These are phyloP conservation scores for Apiospora rasikravindrae DNA, from an alignment of 2,329 filamentous ascomycete genomes.

Conservation along the genomic window DNA sequence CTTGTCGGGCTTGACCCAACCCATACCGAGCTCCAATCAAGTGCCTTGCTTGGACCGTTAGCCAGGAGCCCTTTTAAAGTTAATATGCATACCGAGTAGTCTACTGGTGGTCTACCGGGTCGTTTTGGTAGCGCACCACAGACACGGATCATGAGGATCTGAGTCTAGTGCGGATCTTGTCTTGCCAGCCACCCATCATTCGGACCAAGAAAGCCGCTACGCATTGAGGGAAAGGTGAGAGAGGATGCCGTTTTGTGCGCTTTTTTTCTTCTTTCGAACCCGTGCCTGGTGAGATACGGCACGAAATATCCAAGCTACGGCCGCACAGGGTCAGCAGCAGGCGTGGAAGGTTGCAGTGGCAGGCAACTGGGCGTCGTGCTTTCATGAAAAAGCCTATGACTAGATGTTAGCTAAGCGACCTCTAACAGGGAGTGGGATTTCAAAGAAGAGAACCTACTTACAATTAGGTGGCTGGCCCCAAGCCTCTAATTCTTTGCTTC, in stretches of 20 bases:
- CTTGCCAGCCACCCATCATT: not conserved
- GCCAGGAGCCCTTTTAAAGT: not conserved
- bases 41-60: conserved; percentile 8
- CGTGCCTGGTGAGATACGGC: not conserved
- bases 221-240: not conserved
- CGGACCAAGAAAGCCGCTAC: not conserved
- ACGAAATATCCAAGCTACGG: not conserved
- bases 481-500: not conserved
- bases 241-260: not conserved
- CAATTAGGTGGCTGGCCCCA: not conserved
- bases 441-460: not conserved
- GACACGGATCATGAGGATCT: conserved; percentile 5
- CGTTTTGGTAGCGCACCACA: not conserved
- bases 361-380: not conserved
- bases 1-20: conserved; percentile 12
- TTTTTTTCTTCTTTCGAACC: not conserved
- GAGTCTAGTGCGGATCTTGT: not conserved
- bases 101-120: not conserved
- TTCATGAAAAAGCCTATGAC: not conserved
- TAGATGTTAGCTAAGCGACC: not conserved
- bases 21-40: conserved; percentile 11
- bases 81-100: conserved; percentile 3
- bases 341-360: not conserved
- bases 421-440: not conserved
- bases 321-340: not conserved